A percentile compares a stretch with the other conserved stretches of the same genome.
Evolutionary conservation across 1,284 basidiomycete genomes (phyloP).

Genomic region (Neonothopanus nambi): DNA sequence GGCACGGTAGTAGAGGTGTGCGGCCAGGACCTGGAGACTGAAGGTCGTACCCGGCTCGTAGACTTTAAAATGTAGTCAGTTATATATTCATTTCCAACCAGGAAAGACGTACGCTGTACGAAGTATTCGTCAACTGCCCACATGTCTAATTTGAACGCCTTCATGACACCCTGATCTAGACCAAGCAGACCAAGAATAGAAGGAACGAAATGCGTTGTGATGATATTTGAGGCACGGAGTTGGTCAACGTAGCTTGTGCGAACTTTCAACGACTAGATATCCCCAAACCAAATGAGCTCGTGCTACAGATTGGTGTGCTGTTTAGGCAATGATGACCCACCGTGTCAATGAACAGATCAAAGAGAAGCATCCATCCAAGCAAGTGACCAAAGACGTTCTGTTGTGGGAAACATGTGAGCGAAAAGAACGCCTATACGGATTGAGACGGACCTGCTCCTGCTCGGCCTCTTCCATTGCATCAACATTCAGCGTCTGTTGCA

Average conservation of each 20-base stretch:
- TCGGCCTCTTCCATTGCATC: conserved; percentile 36
- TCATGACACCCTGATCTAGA: conserved; percentile 58
- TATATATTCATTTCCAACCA: not conserved
- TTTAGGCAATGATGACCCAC: conserved; percentile 46
- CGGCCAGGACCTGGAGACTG: conserved; percentile 73
- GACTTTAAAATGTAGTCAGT: conserved; percentile 38
- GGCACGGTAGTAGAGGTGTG: conserved; percentile 87
- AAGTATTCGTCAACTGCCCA: conserved; percentile 89
- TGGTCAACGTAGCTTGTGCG: conserved; percentile 84
- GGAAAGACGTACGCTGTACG: conserved; percentile 67
- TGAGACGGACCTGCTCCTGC: conserved; percentile 35
- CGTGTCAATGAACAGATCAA: conserved; percentile 86
- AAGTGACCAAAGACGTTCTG: conserved; percentile 65
- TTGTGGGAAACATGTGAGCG: not conserved
- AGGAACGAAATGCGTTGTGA: conserved; percentile 73
- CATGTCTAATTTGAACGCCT: conserved; percentile 72
- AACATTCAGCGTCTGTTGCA: conserved; percentile 47
- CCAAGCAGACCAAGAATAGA: conserved; percentile 71
- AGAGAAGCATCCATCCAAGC: conserved; percentile 88
- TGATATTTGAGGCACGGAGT: conserved; percentile 68
- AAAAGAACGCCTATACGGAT: conserved; percentile 16
- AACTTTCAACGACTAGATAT: conserved; percentile 74
- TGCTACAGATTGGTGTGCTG: too few species aligned
- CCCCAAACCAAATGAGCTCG: conserved; percentile 16
- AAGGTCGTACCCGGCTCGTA: conserved; percentile 59